phyloP scores from a whole-genome alignment of 116 monocot genomes.

The Trichopus zeylanicus region DNA sequence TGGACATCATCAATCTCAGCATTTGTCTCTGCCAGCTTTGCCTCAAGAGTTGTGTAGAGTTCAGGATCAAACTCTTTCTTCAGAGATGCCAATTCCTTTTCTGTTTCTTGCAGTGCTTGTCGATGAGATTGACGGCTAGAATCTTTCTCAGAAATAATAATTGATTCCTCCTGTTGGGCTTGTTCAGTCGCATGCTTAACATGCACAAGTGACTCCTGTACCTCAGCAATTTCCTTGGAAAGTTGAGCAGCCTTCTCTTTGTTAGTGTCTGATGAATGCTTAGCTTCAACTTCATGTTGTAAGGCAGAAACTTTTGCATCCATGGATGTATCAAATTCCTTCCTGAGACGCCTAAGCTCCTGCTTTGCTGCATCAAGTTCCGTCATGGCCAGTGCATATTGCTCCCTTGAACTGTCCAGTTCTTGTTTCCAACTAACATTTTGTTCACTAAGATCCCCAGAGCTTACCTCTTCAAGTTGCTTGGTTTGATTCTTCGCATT shows the following conservation, averaged over 20 bases:
- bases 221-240: constrained; percentile 33
- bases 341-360: constrained; percentile 51
- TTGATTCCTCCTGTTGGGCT: constrained; percentile 51
- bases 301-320: constrained; percentile 48
- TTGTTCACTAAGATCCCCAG: constrained; percentile 12
- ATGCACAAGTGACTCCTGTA: constrained; percentile 51
- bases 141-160: constrained; percentile 49
- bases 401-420: constrained; percentile 46
- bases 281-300: constrained; percentile 43
- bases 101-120: constrained; percentile 36
- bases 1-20: constrained; percentile 34
- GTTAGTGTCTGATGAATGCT: constrained; percentile 29
- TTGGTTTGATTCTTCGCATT: constrained; percentile 40
- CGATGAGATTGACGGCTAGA: constrained; percentile 24
- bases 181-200: constrained; percentile 53
- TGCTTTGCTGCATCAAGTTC: constrained; percentile 64
- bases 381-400: constrained; percentile 33
- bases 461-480: constrained; percentile 30
- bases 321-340: constrained; percentile 54
- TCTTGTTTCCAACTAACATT: constrained; percentile 32
- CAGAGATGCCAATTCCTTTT: constrained; percentile 39
- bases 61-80: constrained; percentile 52
- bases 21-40: constrained; percentile 37
- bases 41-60: constrained; percentile 27
- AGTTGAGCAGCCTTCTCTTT: constrained; percentile 38